Percentiles rank a stretch among this genome's conserved stretches.
phyloP scores from a whole-genome alignment of 2,329 filamentous ascomycete genomes.

The Remersonia thermophila region DNA sequence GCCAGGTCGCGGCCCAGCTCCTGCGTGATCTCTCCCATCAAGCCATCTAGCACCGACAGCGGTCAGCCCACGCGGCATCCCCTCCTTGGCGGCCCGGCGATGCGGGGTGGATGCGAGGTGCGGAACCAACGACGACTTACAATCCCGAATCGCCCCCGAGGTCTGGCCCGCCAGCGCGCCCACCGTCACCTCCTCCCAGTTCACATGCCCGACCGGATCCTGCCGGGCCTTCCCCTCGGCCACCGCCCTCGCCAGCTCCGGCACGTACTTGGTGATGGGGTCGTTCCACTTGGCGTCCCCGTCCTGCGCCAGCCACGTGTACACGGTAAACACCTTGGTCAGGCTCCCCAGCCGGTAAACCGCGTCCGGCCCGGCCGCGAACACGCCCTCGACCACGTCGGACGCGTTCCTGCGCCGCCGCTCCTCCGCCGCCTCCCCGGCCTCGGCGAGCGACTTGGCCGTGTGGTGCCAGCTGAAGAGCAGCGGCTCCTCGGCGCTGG shows the following conservation, averaged over 20 bases:
- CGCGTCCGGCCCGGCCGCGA: conserved; percentile 20
- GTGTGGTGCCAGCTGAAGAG: conserved; percentile 19
- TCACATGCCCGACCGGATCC: conserved; percentile 12
- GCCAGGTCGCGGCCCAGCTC: conserved; percentile 10
- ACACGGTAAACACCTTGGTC: conserved; percentile 33
- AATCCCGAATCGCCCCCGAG: conserved; percentile 16
- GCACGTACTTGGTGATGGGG: conserved; percentile 30
- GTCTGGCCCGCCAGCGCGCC: conserved; percentile 18
- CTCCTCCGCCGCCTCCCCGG: neutral
- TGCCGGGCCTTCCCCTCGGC: conserved; percentile 14
- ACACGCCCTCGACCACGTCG: conserved; percentile 20
- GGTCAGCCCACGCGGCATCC: neutral
- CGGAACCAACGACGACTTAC: too few relatives aligned
- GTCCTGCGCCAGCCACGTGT: conserved; percentile 28
- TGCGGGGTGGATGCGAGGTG: too few relatives aligned
- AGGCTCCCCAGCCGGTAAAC: conserved; percentile 31
- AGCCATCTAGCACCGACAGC: conserved; percentile 8
- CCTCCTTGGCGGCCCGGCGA: too few relatives aligned
- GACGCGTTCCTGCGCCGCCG: neutral
- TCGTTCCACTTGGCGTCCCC: conserved; percentile 28
- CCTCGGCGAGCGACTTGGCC: conserved; percentile 9
- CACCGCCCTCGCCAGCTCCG: conserved; percentile 26
- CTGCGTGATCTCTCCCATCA: conserved; percentile 15
- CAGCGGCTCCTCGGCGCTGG: conserved; percentile 9
- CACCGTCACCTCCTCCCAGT: conserved; percentile 18